phyloP scores from a whole-genome alignment of 176 grass and related monocot genomes.

The Otatea glauca region DNA sequence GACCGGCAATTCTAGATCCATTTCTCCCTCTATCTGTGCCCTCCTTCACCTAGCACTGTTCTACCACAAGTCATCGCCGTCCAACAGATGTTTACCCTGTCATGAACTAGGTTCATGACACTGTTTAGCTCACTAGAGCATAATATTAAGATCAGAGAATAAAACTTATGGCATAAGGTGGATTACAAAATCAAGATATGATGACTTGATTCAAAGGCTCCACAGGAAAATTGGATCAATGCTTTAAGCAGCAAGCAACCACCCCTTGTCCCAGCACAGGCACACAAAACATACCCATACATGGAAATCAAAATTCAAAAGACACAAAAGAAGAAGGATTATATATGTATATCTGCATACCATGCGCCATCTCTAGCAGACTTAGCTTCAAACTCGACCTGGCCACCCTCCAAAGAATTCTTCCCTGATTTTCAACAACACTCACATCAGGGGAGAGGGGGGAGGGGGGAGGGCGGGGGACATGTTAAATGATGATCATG shows the following conservation, averaged over 20 bases:
- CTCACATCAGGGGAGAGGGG: not conserved
- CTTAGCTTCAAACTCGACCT: constrained; percentile 80
- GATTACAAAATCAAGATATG: too few species aligned
- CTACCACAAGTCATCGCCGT: too few species aligned
- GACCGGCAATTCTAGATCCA: too few species aligned
- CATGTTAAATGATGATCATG: not conserved
- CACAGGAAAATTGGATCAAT: not conserved
- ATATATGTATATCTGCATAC: constrained; percentile 41
- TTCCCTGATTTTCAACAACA: constrained; percentile 49
- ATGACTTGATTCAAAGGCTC: too few species aligned
- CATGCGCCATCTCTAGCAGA: constrained; percentile 86
- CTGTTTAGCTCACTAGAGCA: too few species aligned
- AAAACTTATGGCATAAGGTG: too few species aligned
- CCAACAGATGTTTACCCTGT: too few species aligned
- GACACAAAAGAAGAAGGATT: not conserved
- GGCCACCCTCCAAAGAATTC: constrained; percentile 46
- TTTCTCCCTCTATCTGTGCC: too few species aligned
- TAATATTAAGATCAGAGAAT: too few species aligned
- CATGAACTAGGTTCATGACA: too few species aligned
- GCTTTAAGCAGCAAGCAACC: not conserved
- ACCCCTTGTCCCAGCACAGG: not conserved
- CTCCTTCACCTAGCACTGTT: too few species aligned
- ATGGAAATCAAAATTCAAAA: not conserved
- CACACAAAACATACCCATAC: not conserved
- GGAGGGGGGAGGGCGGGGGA: too few species aligned